A percentile compares a stretch with the other conserved stretches of the same genome.
Conservation (phyloP, 164 flowering plant genomes). For the Houttuynia cordata region DNA sequence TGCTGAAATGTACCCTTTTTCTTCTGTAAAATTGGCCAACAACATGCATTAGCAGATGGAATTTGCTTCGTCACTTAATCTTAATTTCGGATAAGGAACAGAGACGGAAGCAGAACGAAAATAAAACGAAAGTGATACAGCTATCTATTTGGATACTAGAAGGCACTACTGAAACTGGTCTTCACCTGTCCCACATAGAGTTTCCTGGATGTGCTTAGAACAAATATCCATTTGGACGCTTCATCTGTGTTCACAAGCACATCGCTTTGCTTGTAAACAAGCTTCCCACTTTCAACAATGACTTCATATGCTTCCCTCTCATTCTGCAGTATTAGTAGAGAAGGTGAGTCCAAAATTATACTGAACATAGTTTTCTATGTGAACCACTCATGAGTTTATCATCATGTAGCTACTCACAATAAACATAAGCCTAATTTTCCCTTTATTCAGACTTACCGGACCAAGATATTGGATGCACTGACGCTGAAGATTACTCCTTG, state of each 20-base stretch:
- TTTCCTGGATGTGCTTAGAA: conserved; percentile 51
- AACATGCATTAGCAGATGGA: background rate
- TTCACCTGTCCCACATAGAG: conserved; percentile 43
- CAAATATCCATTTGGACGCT: conserved; percentile 68
- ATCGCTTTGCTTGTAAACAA: conserved; percentile 41
- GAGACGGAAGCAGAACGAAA: no score
- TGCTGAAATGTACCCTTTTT: conserved; percentile 71
- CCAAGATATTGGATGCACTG: conserved; percentile 74
- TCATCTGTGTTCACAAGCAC: conserved; percentile 27
- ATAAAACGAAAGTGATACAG: no score
- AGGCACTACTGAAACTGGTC: background rate
- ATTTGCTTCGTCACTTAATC: no score
- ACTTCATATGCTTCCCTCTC: conserved; percentile 71
- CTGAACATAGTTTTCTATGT: no score
- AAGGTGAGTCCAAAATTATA: background rate
- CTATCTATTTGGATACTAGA: no score
- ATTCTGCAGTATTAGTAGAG: conserved; percentile 24
- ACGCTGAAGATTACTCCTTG: conserved; percentile 35
- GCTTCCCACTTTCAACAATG: conserved; percentile 43
- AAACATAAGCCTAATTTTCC: no score
- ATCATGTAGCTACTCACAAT: background rate
- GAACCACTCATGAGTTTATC: no score
- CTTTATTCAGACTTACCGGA: conserved; percentile 36
- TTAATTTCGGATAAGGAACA: no score
- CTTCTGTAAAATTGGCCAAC: conserved; percentile 24